Evolutionary conservation across 176 grass and related monocot species (phyloP).

Genomic region (Zoysia japonica): DNA sequence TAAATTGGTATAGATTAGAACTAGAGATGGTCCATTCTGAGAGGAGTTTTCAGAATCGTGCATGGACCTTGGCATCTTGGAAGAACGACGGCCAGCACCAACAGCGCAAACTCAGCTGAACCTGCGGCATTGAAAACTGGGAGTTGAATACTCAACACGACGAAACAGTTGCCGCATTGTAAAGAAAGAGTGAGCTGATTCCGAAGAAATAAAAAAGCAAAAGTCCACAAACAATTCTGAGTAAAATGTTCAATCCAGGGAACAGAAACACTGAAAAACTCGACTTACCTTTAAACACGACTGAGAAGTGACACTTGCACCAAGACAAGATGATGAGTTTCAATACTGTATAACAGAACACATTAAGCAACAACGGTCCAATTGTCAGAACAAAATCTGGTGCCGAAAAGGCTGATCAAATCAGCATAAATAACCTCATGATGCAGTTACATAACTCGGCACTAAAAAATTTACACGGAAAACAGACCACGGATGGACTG

Average conservation of each 20-base stretch:
- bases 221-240: no score
- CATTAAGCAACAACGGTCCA: background rate
- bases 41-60: background rate
- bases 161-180: background rate
- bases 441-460: constrained; percentile 26
- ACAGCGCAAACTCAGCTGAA: background rate
- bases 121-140: background rate
- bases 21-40: constrained; percentile 18
- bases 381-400: no score
- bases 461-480: background rate
- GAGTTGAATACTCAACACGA: background rate
- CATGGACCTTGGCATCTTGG: background rate
- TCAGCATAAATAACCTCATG: background rate
- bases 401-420: background rate
- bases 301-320: background rate
- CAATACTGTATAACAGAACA: background rate
- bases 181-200: background rate
- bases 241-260: no score
- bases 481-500: background rate
- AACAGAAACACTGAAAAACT: no score
- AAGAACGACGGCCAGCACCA: background rate
- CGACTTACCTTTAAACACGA: no score
- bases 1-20: background rate
- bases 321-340: background rate
- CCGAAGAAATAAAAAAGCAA: no score